These are phyloP conservation scores for Hymenoscyphus fraxineus DNA, from an alignment of 2,329 filamentous ascomycete genomes.

Conservation along the genomic window DNA sequence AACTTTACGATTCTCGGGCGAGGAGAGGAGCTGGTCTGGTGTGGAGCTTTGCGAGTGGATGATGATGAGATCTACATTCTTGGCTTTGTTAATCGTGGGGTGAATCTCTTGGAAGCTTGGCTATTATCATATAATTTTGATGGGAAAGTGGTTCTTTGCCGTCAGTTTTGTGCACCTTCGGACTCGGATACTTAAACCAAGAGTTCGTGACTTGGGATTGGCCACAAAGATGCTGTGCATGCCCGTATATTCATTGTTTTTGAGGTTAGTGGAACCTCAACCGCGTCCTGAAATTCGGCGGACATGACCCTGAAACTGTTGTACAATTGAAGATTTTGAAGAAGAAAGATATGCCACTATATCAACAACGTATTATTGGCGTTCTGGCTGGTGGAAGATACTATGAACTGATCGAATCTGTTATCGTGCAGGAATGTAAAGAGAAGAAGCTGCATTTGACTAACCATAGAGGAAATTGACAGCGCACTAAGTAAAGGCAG, in stretches of 20 bases:
- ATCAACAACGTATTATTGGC: too few relatives aligned
- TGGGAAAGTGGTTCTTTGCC: neutral
- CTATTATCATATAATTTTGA: neutral
- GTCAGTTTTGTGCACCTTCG: neutral
- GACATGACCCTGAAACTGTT: neutral
- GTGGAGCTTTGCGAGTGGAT: neutral
- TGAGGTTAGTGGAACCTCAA: too few relatives aligned
- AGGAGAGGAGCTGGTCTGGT: neutral
- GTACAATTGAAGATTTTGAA: neutral
- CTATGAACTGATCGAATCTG: too few relatives aligned
- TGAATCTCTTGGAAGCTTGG: neutral
- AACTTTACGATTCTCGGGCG: neutral
- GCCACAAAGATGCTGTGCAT: neutral
- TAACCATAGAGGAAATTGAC: neutral
- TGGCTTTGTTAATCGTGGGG: neutral
- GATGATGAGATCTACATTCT: neutral
- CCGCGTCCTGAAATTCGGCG: neutral
- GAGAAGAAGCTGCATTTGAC: neutral
- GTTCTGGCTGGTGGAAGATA: too few relatives aligned
- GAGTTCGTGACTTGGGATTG: neutral
- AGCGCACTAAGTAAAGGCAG: neutral
- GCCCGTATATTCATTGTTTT: neutral
- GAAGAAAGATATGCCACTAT: too few relatives aligned
- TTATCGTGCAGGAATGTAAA: too few relatives aligned
- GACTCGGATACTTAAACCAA: neutral